These are phyloP conservation scores for Malus sylvestris DNA, from an alignment of 306 rosid genomes.

Conservation along the genomic window DNA sequence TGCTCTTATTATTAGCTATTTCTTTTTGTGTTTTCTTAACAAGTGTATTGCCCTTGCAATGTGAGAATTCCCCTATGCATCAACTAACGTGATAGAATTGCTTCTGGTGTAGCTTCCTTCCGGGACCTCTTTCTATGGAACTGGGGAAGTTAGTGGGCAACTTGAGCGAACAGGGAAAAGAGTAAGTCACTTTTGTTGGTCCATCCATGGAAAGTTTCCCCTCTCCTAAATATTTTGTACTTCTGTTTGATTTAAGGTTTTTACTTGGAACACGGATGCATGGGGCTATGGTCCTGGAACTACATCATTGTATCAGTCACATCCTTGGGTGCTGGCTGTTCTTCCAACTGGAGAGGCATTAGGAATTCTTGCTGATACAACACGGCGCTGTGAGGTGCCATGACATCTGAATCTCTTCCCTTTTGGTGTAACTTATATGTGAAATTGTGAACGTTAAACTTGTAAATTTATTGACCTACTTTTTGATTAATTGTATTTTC, in stretches of 20 bases:
- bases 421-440: conserved; percentile 5
- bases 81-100: conserved; percentile 13
- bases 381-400: conserved; percentile 84
- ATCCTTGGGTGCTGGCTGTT: conserved; percentile 94
- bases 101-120: conserved; percentile 52
- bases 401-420: conserved; percentile 1
- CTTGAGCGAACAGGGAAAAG: conserved; percentile 86
- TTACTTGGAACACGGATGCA: conserved; percentile 85
- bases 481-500: conserved; percentile 17
- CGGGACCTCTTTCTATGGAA: conserved; percentile 82
- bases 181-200: conserved; percentile 34
- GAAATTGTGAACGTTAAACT: conserved; percentile 10
- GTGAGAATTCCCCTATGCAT: not conserved
- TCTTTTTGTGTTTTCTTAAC: not conserved
- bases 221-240: not conserved
- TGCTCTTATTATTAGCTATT: not conserved
- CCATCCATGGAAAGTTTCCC: not conserved
- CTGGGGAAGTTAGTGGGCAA: conserved; percentile 87
- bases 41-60: not conserved
- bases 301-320: conserved; percentile 84
- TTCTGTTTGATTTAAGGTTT: conserved; percentile 40
- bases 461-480: conserved; percentile 7
- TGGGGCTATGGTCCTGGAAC: conserved; percentile 84
- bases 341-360: conserved; percentile 84
- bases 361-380: conserved; percentile 89